phyloP scores from a whole-genome alignment of 2,329 filamentous ascomycete genomes.

The Colletotrichum sp. region DNA sequence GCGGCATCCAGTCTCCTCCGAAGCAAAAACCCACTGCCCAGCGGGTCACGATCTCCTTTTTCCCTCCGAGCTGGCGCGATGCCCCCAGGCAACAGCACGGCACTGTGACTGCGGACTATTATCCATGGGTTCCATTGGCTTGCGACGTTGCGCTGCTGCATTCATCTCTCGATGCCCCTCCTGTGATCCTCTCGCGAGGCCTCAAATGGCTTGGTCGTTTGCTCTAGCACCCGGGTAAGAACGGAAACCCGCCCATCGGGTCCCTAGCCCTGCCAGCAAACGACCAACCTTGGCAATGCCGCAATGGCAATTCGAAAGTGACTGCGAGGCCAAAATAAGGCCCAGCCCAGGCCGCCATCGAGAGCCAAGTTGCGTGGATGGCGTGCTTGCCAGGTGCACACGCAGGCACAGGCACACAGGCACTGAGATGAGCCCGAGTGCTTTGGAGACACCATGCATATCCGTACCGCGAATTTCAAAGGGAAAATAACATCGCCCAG shows the following conservation, averaged over 20 bases:
- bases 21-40: background rate
- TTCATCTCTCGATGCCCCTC: background rate
- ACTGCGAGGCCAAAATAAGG: background rate
- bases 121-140: background rate
- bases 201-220: background rate
- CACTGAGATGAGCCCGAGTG: background rate
- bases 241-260: background rate
- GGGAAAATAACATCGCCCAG: background rate
- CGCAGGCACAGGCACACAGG: background rate
- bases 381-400: constrained; percentile 2
- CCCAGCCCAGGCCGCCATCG: background rate
- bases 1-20: background rate
- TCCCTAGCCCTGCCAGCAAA: background rate
- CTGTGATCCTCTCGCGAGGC: background rate
- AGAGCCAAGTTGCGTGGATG: constrained; percentile 6
- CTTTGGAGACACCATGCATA: background rate
- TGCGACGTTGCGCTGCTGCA: background rate
- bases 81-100: background rate
- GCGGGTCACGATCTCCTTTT: background rate
- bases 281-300: background rate
- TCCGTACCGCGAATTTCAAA: background rate
- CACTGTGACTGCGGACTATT: background rate
- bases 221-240: background rate
- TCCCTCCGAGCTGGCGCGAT: background rate
- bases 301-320: background rate